Percentiles rank a stretch among this genome's conserved stretches.
These are phyloP conservation scores for Phytophthora pini DNA, from an alignment of 352 stramenopile genomes.

Conservation along the genomic window DNA sequence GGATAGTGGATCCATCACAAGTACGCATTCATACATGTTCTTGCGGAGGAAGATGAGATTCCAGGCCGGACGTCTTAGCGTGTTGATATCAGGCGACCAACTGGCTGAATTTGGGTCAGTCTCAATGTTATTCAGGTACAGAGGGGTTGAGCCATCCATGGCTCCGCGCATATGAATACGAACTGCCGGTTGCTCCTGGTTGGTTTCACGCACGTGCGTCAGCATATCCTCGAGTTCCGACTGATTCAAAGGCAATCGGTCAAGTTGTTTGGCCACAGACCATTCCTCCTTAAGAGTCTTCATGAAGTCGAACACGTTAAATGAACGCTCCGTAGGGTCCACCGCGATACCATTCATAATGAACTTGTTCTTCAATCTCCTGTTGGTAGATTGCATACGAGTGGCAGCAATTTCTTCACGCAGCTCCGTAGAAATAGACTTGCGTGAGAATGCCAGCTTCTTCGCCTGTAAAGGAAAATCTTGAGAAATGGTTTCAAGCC, in stretches of 20 bases:
- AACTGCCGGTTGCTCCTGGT: slow-evolving; percentile 46
- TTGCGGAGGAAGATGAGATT: slow-evolving; percentile 87
- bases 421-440: slow-evolving; percentile 57
- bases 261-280: slow-evolving; percentile 76
- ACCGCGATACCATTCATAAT: slow-evolving; percentile 90
- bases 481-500: slow-evolving; percentile 82
- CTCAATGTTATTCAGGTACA: slow-evolving; percentile 88
- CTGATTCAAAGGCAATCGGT: slow-evolving; percentile 47
- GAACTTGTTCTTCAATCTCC: slow-evolving; percentile 68
- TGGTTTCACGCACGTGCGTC: slow-evolving; percentile 59
- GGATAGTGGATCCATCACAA: slow-evolving; percentile 74
- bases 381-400: slow-evolving; percentile 38
- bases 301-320: slow-evolving; percentile 94
- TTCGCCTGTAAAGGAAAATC: slow-evolving; percentile 91
- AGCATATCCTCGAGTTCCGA: slow-evolving; percentile 69
- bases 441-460: slow-evolving; percentile 74
- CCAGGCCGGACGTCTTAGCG: slow-evolving; percentile 65
- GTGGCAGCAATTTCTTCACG: slow-evolving; percentile 49
- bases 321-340: slow-evolving; percentile 82
- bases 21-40: slow-evolving; percentile 89
- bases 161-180: slow-evolving; percentile 76
- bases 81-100: slow-evolving; percentile 57
- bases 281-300: slow-evolving; percentile 79
- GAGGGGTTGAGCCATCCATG: slow-evolving; percentile 57
- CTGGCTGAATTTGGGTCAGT: slow-evolving; percentile 58